phyloP scores from a whole-genome alignment of 768 basidiomycete species.

The Lanmaoa pseudosensibilis region DNA sequence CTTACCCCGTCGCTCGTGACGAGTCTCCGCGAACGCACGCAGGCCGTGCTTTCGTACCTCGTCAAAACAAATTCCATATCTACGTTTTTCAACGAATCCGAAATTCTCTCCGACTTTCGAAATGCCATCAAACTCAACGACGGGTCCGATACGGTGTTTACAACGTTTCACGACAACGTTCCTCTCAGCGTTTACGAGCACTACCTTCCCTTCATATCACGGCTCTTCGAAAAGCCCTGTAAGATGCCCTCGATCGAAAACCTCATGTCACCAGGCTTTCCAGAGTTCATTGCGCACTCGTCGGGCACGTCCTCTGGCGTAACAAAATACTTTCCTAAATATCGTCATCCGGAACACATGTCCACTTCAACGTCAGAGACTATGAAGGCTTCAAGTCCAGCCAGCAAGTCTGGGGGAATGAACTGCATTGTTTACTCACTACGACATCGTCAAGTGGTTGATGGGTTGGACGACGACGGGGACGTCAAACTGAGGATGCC shows the following conservation, averaged over 20 bases:
- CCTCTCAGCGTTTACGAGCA: slow-evolving; percentile 16
- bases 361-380: slow-evolving; percentile 12
- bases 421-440: slow-evolving; percentile 26
- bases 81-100: slow-evolving; percentile 18
- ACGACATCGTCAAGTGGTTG: slow-evolving; percentile 11
- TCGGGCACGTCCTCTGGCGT: slow-evolving; percentile 17
- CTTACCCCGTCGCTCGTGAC: not conserved
- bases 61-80: slow-evolving; percentile 21
- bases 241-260: slow-evolving; percentile 6
- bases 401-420: slow-evolving; percentile 11
- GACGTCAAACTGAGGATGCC: slow-evolving; percentile 15
- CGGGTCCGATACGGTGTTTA: not conserved
- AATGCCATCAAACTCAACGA: not conserved
- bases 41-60: slow-evolving; percentile 24
- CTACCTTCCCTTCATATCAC: slow-evolving; percentile 23
- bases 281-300: slow-evolving; percentile 25
- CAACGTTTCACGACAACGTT: slow-evolving; percentile 18
- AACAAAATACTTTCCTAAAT: slow-evolving; percentile 21
- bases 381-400: slow-evolving; percentile 13
- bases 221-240: slow-evolving; percentile 23
- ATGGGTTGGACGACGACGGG: slow-evolving; percentile 5
- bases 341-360: slow-evolving; percentile 23
- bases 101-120: slow-evolving; percentile 16
- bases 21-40: slow-evolving; percentile 22
- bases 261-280: slow-evolving; percentile 14